Conservation (phyloP, 129 eudicot species). For the Dittrichia graveolens region DNA sequence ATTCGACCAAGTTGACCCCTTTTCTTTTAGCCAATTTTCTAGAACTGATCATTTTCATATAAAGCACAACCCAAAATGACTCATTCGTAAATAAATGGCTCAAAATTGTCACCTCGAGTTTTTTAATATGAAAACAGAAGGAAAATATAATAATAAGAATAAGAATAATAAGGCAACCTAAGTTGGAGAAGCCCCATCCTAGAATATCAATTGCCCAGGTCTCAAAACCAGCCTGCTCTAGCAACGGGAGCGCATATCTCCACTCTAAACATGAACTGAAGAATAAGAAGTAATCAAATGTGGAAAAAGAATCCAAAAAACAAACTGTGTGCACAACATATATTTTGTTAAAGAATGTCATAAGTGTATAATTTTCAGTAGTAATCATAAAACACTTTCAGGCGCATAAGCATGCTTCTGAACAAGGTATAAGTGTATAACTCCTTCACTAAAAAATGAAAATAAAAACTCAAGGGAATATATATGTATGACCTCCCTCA, state of each 20-base stretch:
- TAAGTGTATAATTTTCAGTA: not conserved
- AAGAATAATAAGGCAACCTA: slow-evolving; percentile 46
- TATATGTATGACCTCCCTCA: no score
- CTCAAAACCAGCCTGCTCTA: slow-evolving; percentile 84
- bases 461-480: no score
- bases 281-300: slow-evolving; percentile 48
- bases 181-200: slow-evolving; percentile 96
- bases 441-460: no score
- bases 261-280: slow-evolving; percentile 99
- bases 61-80: not conserved
- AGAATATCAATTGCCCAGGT: slow-evolving; percentile 91
- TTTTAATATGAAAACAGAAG: no score
- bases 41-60: not conserved
- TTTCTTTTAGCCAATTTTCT: not conserved
- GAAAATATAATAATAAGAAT: not conserved
- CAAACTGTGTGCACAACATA: no score
- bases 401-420: no score
- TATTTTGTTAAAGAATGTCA: no score
- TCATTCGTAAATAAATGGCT: not conserved
- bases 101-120: not conserved
- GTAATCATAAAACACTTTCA: not conserved
- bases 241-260: slow-evolving; percentile 82
- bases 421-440: no score
- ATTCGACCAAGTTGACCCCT: not conserved
- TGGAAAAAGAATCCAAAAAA: slow-evolving; percentile 14